phyloP scores from a whole-genome alignment of 2,329 filamentous ascomycete species.

The Penicillium polonicum region DNA sequence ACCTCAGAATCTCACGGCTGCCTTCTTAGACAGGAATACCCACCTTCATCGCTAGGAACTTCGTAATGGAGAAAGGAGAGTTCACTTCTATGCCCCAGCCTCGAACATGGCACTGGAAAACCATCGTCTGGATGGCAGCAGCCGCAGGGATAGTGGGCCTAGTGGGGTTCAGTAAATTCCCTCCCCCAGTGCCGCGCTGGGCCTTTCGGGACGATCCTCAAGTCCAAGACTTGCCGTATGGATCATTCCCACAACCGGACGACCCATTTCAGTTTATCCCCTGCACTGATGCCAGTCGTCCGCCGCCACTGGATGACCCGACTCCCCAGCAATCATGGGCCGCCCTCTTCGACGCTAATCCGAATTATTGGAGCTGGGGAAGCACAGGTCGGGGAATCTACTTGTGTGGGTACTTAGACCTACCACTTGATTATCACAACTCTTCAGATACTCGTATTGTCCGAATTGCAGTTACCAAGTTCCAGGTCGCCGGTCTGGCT shows the following conservation, averaged over 20 bases:
- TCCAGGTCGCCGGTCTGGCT: constrained; percentile 14
- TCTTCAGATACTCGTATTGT: constrained; percentile 15
- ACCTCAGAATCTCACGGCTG: not conserved
- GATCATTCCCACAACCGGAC: constrained; percentile 5
- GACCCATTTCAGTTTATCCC: constrained; percentile 18
- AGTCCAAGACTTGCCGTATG: constrained; percentile 1
- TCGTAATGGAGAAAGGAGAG: not conserved
- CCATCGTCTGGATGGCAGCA: not conserved
- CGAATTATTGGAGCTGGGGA: constrained; percentile 18
- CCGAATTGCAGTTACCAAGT: constrained; percentile 18
- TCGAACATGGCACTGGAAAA: not conserved
- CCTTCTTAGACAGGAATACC: not conserved
- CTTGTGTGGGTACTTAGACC: constrained; percentile 19
- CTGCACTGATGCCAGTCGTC: constrained; percentile 15
- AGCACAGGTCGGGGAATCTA: constrained; percentile 15
- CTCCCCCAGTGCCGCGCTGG: not conserved
- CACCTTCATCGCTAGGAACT: not conserved
- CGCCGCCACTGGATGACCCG: constrained; percentile 12
- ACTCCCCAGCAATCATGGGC: constrained; percentile 14
- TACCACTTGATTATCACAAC: constrained; percentile 20
- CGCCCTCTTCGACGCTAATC: constrained; percentile 11
- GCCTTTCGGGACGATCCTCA: not conserved
- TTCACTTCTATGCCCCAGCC: too few relatives aligned
- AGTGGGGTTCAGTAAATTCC: not conserved
- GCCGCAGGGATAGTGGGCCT: not conserved